Conservation (phyloP, 768 basidiomycete species). For the Terana coerulea region DNA sequence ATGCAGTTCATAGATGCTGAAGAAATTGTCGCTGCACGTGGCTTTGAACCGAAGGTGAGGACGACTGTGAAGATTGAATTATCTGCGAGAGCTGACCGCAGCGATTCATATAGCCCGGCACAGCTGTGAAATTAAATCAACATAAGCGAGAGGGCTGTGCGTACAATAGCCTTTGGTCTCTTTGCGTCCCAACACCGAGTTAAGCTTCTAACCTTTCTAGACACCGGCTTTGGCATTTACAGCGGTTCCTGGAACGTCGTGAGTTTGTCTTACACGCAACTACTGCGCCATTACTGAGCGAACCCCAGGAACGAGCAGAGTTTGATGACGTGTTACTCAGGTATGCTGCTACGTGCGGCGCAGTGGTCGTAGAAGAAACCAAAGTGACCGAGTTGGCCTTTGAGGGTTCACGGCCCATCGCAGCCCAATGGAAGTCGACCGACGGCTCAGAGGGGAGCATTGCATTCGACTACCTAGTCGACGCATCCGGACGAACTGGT, state of each 20-base stretch:
- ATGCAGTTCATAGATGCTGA: conserved; percentile 49
- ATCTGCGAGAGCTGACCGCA: neutral
- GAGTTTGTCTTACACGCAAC: neutral
- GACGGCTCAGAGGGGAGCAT: conserved; percentile 37
- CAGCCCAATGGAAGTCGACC: neutral
- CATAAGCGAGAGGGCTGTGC: conserved; percentile 54
- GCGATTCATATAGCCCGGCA: conserved; percentile 43
- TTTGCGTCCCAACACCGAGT: neutral
- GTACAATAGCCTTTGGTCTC: conserved; percentile 21
- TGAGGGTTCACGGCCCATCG: conserved; percentile 15
- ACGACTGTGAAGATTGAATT: no score
- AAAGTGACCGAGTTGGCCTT: conserved; percentile 47
- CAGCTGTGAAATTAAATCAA: conserved; percentile 54
- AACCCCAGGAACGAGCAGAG: conserved; percentile 42
- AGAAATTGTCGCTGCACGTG: conserved; percentile 36
- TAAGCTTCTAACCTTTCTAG: conserved; percentile 23
- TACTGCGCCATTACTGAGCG: neutral
- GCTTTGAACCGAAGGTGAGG: conserved; percentile 45
- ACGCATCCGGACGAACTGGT: conserved; percentile 66
- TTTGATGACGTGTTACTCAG: conserved; percentile 55
- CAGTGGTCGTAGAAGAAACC: conserved; percentile 42
- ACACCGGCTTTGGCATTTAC: conserved; percentile 52
- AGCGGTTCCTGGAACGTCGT: conserved; percentile 57
- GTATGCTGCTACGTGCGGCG: conserved; percentile 47
- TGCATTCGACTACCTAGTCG: conserved; percentile 60